These are phyloP conservation scores for Agapanthus africanus DNA, from an alignment of 106 monocot species.

Conservation along the genomic window DNA sequence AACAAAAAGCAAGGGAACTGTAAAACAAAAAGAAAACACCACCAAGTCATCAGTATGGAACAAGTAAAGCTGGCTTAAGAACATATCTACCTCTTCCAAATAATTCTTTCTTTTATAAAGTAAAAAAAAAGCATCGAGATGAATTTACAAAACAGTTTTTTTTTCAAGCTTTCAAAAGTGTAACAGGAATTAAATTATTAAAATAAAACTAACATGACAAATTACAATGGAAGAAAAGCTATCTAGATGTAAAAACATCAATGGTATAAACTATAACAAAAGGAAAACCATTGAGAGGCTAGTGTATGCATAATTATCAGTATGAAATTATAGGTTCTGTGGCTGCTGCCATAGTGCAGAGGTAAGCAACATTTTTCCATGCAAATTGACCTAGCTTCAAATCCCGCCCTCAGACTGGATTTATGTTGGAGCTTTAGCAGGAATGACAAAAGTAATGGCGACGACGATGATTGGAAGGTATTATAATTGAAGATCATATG, in stretches of 20 bases:
- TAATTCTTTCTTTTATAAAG: not conserved
- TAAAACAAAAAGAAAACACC: constrained; percentile 17
- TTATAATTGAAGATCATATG: not conserved
- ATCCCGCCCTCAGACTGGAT: too few relatives aligned
- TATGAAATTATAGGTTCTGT: not conserved
- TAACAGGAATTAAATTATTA: not conserved
- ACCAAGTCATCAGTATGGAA: not conserved
- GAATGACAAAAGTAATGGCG: too few relatives aligned
- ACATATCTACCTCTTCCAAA: not conserved
- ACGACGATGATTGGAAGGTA: too few relatives aligned
- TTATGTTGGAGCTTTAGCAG: too few relatives aligned
- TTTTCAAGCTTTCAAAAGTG: not conserved
- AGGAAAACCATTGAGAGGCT: too few relatives aligned
- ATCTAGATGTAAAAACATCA: not conserved
- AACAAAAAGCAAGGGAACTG: constrained; percentile 89
- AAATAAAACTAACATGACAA: not conserved
- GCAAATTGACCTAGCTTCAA: too few relatives aligned
- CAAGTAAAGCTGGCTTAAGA: not conserved
- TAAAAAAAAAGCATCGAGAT: not conserved
- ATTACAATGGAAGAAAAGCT: not conserved
- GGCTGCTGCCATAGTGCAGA: not conserved
- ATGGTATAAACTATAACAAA: not conserved
- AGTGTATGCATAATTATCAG: not conserved
- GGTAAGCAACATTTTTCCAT: too few relatives aligned
- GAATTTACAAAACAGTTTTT: not conserved